These are phyloP conservation scores for Candida rishiriensis DNA, from an alignment of 805 yeast genomes.

Conservation along the genomic window DNA sequence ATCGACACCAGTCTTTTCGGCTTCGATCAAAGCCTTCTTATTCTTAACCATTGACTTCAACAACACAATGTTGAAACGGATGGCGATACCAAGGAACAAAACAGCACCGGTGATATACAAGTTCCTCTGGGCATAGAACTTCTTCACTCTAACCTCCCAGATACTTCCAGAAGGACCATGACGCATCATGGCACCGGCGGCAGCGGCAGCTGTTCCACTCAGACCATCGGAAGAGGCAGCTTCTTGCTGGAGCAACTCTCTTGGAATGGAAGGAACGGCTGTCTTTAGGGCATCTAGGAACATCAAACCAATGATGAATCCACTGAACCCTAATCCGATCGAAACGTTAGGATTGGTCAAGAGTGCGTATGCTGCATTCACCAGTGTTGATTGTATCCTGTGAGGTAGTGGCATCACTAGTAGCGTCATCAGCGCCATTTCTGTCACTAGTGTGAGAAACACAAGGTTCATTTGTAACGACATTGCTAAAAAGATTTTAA, in stretches of 20 bases:
- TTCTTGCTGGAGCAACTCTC: slow-evolving; percentile 2
- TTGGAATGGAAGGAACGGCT: slow-evolving; percentile 18
- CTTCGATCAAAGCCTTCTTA: slow-evolving; percentile 21
- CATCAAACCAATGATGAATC: slow-evolving; percentile 37
- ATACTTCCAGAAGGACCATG: slow-evolving; percentile 13
- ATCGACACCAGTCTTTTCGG: slow-evolving; percentile 19
- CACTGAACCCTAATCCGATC: slow-evolving; percentile 38
- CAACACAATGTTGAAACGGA: slow-evolving; percentile 39
- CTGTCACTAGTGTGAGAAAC: slow-evolving; percentile 39
- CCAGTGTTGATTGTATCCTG: slow-evolving; percentile 34
- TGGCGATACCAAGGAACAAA: slow-evolving; percentile 41
- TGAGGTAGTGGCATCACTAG: slow-evolving; percentile 49
- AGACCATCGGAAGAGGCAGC: slow-evolving; percentile 1
- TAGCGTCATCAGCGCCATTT: slow-evolving; percentile 39
- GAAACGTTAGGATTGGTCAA: slow-evolving; percentile 34
- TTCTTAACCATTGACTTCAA: slow-evolving; percentile 40
- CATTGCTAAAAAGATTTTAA: slow-evolving; percentile 16
- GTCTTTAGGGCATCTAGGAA: slow-evolving; percentile 41
- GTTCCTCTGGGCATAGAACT: slow-evolving; percentile 54
- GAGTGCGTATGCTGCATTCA: slow-evolving; percentile 28
- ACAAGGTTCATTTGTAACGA: slow-evolving; percentile 29
- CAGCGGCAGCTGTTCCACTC: background rate
- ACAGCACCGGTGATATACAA: slow-evolving; percentile 54
- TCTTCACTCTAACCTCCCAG: slow-evolving; percentile 37
- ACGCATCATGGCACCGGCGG: slow-evolving; percentile 7